phyloP scores from a whole-genome alignment of 768 basidiomycete species.

The Psilocybe cubensis region DNA sequence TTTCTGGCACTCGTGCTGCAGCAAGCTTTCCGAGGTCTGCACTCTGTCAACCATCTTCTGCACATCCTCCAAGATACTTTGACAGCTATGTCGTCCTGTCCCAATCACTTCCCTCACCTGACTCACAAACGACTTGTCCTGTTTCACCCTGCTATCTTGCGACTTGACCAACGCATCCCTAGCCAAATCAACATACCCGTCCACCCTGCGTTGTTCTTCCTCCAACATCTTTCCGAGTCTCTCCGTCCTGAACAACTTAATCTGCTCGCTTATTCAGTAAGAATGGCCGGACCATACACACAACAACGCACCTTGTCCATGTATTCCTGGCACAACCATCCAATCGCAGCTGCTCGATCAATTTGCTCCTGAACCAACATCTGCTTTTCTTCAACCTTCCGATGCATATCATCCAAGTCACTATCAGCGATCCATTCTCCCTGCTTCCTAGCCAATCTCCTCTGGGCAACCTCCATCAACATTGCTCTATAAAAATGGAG shows the following conservation, averaged over 20 bases:
- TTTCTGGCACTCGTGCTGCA: neutral
- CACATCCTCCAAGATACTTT: constrained; percentile 5
- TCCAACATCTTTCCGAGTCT: constrained; percentile 24
- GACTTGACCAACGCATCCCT: constrained; percentile 12
- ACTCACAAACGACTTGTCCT: constrained; percentile 4
- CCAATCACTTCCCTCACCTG: constrained; percentile 12
- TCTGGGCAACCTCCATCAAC: constrained; percentile 13
- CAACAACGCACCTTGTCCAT: constrained; percentile 24
- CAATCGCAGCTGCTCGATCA: constrained; percentile 25
- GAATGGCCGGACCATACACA: neutral
- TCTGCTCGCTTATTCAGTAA: constrained; percentile 13
- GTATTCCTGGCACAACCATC: constrained; percentile 29
- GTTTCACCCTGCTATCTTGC: neutral
- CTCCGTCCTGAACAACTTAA: constrained; percentile 25
- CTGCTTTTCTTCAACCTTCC: constrained; percentile 11
- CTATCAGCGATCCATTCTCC: neutral
- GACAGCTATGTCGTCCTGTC: neutral
- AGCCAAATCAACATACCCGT: constrained; percentile 28
- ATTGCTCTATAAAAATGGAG: constrained; percentile 3
- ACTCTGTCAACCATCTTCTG: neutral
- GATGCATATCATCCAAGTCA: constrained; percentile 10
- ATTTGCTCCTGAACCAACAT: constrained; percentile 23
- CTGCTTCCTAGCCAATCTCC: neutral
- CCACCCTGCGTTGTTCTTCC: constrained; percentile 20
- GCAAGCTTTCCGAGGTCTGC: neutral